Conservation (phyloP, 2,329 filamentous ascomycete genomes). For the Colletotrichum liriopes region DNA sequence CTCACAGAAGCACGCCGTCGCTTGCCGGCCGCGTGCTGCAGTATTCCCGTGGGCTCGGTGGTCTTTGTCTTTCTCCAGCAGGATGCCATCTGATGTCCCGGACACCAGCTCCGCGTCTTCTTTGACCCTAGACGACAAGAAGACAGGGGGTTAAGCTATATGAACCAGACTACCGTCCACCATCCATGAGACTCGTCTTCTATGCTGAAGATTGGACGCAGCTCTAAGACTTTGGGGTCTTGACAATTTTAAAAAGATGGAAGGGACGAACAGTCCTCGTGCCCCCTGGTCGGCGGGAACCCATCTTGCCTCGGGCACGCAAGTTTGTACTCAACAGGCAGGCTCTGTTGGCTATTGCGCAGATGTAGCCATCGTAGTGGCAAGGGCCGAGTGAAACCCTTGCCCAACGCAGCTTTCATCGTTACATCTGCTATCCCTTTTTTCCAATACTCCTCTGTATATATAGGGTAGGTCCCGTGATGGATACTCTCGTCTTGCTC, state of each 20-base stretch:
- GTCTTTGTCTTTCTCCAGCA: not conserved
- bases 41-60: slow-evolving; percentile 23
- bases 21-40: slow-evolving; percentile 18
- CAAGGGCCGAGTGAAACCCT: not conserved
- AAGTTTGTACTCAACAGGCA: slow-evolving; percentile 3
- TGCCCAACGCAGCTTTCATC: not conserved
- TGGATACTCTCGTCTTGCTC: slow-evolving; percentile 18
- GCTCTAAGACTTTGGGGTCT: slow-evolving; percentile 9
- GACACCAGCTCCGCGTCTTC: not conserved
- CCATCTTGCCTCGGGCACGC: slow-evolving; percentile 1
- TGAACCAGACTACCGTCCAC: slow-evolving; percentile 19
- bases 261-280: not conserved
- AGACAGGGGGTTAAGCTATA: slow-evolving; percentile 2
- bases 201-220: slow-evolving; percentile 27
- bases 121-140: slow-evolving; percentile 9
- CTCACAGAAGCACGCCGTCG: slow-evolving; percentile 6
- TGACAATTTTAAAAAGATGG: not conserved
- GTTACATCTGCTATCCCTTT: not conserved
- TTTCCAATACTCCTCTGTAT: not conserved
- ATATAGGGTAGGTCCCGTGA: slow-evolving; percentile 36
- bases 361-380: not conserved
- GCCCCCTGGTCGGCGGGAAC: not conserved
- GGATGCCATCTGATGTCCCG: slow-evolving; percentile 14
- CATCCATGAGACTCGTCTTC: slow-evolving; percentile 5
- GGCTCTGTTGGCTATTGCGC: not conserved